Base-by-base conservation (phyloP, 139 green algal species). In the Trebouxia sp. region DNA sequence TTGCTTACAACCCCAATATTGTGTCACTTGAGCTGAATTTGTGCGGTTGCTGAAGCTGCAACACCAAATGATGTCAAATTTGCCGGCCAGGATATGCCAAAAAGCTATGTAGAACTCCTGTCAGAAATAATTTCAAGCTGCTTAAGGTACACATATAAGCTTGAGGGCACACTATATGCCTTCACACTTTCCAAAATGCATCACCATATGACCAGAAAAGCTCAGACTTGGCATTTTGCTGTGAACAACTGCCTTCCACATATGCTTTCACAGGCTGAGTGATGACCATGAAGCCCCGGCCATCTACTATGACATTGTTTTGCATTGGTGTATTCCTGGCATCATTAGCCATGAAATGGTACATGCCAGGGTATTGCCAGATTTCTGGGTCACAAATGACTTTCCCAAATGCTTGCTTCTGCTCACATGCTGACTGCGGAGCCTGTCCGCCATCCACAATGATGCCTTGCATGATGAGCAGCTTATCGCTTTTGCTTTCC, bases 121-220 rank as follows among this genome's bases (percentile, higher is more conserved):
- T n/a, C n/a, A n/a, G n/a, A n/a, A n/a, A n/a, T n/a, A n/a, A n/a
- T n/a, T n/a, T n/a, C n/a, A n/a, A n/a, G n/a, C n/a, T n/a, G n/a
- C n/a, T n/a, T n/a, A n/a, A n/a, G n/a, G n/a, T n/a, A n/a, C n/a
- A n/a, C n/a, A n/a, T n/a, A n/a, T n/a, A n/a, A n/a, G n/a, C n/a
- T n/a, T n/a, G n/a, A n/a, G n/a, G n/a, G n/a, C n/a, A n/a, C n/a
- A n/a, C n/a, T n/a, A n/a, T n/a, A n/a, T n/a, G n/a, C n/a, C n/a
- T n/a, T n/a, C n/a, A n/a, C n/a, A 70, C 58, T 42, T 43, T 70
- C 58, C 58, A 70, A 70, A 42, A 70, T 30, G 58, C 58, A 43
- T 70, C 58, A 70, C 58, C 58, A 70, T 70, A 70, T 42, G 58
- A 70, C 58, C 30, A 70, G 42, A 70, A 70, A 70, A 70, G 58